phyloP scores from a whole-genome alignment of 495 filamentous ascomycete species.

The Podospora pseudopauciseta region DNA sequence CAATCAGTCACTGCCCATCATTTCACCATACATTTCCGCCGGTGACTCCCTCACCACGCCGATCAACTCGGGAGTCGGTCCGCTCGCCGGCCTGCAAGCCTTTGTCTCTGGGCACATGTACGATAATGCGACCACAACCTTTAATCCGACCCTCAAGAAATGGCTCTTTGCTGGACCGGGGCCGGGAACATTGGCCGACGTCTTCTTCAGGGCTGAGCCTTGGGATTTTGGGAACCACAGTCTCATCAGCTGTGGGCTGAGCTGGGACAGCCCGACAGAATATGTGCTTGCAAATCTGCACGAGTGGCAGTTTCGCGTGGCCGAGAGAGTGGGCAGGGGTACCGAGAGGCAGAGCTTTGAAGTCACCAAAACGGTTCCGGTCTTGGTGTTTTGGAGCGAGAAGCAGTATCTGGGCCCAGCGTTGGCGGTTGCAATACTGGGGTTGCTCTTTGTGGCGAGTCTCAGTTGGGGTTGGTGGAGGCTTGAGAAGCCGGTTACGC shows the following conservation, averaged over 20 bases:
- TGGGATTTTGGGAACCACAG: constrained; percentile 3
- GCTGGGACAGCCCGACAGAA: neutral
- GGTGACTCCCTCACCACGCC: neutral
- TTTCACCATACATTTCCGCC: neutral
- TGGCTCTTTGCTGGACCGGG: constrained; percentile 1
- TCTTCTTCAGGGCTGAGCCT: constrained; percentile 1
- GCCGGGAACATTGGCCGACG: neutral
- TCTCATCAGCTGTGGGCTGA: neutral
- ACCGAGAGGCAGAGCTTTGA: neutral
- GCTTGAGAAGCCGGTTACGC: neutral
- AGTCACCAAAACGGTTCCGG: neutral
- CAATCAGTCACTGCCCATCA: neutral
- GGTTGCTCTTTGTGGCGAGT: neutral
- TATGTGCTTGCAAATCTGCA: constrained; percentile 1
- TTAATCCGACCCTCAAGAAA: neutral
- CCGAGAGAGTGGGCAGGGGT: neutral
- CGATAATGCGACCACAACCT: neutral
- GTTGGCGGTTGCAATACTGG: neutral
- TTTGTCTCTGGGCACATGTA: neutral
- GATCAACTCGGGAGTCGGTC: neutral
- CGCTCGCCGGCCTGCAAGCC: neutral
- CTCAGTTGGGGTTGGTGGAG: constrained; percentile 7
- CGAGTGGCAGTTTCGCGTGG: constrained; percentile 1
- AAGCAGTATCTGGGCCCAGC: neutral
- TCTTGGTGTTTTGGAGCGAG: constrained; percentile 2